phyloP scores from a whole-genome alignment of 257 asterid genomes.

The Nicotiana otophora region DNA sequence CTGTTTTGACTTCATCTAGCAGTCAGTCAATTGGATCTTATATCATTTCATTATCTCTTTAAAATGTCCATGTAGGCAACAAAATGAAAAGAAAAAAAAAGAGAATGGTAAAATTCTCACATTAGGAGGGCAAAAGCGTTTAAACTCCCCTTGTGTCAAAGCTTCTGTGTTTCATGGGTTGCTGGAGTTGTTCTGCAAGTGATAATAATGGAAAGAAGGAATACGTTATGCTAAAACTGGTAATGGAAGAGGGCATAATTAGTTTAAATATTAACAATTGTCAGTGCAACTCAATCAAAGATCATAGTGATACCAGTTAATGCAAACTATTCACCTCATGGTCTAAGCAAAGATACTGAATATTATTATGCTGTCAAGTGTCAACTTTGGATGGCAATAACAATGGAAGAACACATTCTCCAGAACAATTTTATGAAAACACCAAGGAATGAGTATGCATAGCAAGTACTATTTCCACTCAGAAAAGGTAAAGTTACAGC shows the following conservation, averaged over 20 bases:
- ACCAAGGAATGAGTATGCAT: not conserved
- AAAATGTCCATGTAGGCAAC: too few species aligned
- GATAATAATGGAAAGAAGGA: not conserved
- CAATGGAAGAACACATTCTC: not conserved
- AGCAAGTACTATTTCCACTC: not conserved
- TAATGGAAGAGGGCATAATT: not conserved
- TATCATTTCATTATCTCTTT: too few species aligned
- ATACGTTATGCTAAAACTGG: not conserved
- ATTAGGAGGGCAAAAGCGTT: slow-evolving; percentile 8
- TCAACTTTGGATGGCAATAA: not conserved
- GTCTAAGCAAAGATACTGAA: not conserved
- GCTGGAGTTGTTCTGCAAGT: slow-evolving; percentile 45
- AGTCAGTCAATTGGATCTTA: too few species aligned
- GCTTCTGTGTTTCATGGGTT: slow-evolving; percentile 20
- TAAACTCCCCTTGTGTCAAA: not conserved
- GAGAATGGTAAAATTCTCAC: not conserved
- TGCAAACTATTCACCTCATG: not conserved
- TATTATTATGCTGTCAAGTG: not conserved
- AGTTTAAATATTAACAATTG: not conserved
- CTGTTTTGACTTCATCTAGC: too few species aligned
- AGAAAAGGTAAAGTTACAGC: not conserved
- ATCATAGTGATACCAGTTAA: not conserved
- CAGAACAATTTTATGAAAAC: not conserved
- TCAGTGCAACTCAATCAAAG: not conserved
- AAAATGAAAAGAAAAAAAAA: too few species aligned